phyloP scores from a whole-genome alignment of 257 asterid species.

The Leptodermis oblonga region DNA sequence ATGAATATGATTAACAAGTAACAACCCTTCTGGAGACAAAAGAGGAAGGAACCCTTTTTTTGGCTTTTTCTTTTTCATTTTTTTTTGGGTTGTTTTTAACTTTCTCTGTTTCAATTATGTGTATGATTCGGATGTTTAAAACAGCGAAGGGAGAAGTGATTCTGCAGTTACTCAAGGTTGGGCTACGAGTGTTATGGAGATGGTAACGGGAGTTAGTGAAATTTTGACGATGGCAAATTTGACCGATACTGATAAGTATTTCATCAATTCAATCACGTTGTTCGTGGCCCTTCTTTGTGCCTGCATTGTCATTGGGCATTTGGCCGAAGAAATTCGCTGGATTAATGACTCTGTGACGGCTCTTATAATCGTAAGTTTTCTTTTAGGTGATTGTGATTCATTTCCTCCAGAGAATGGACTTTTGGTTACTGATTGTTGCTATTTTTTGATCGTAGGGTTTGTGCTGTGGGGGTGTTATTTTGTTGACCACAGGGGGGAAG shows the following conservation, averaged over 20 bases:
- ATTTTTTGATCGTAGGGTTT: conserved; percentile 48
- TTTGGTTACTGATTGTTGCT: not conserved
- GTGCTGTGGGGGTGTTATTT: conserved; percentile 38
- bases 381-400: not conserved
- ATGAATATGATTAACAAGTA: too few relatives aligned
- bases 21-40: not conserved
- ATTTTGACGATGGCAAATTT: not conserved
- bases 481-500: conserved; percentile 44
- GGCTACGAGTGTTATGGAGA: not conserved
- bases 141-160: not conserved
- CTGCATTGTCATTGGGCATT: conserved; percentile 60
- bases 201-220: not conserved
- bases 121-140: not conserved
- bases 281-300: conserved; percentile 55
- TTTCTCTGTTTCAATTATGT: not conserved
- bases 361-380: conserved; percentile 44
- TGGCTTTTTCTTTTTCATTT: too few relatives aligned
- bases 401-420: not conserved
- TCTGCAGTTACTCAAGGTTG: not conserved
- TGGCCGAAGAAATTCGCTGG: conserved; percentile 55
- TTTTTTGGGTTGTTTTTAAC: not conserved
- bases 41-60: not conserved
- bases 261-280: conserved; percentile 29
- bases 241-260: not conserved
- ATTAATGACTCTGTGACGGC: conserved; percentile 56